Base-by-base conservation (phyloP, 305 asterid species). In the Fraxinus sp. region DNA sequence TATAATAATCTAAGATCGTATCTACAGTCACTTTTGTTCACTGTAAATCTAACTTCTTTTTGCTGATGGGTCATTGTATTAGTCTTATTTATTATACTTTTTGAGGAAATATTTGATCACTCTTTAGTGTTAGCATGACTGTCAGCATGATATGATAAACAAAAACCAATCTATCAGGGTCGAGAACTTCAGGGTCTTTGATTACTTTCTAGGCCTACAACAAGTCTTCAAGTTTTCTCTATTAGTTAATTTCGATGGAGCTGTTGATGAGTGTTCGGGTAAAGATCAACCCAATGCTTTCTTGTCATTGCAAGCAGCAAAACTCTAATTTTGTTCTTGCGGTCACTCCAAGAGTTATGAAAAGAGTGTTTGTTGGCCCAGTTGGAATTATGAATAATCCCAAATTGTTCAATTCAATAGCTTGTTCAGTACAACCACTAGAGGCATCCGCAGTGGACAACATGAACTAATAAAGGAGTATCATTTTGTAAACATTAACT, bases 401-500 rank as follows among this genome's bases (percentile, higher is more conserved):
- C 1, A 88, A 85, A 77, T 84, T 90, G 33, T 87, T 82, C 37
- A 87, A 84, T 82, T 81, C 91, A 1, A 72, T 90, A 52, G 79
- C 89, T 84, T 89, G 94, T 87, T 90, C 98, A 20, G 78, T 87
- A 88, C 92, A 90, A 80, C 97, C 98, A 13, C 14, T 89, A 73
- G 92, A 85, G 77, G 86, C 90, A 68, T 83, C 92, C 13, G 74
- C 75, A 41, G 37, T 66, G 62, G 88, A 79, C 39, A 91, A 83
- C 78, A n/a, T n/a, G n/a, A n/a, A n/a, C n/a, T n/a, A n/a, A n/a
- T n/a, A n/a, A n/a, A n/a, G n/a, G n/a, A n/a, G n/a, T n/a, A n/a
- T n/a, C n/a, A n/a, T n/a, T n/a, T n/a, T n/a, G n/a, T n/a, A n/a
- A 46, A 46, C 52, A 44, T 44, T 10, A 10, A 44, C 52, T 44